These are phyloP conservation scores for Jaltomata sinuosa DNA, from an alignment of 257 asterid species.

Conservation along the genomic window DNA sequence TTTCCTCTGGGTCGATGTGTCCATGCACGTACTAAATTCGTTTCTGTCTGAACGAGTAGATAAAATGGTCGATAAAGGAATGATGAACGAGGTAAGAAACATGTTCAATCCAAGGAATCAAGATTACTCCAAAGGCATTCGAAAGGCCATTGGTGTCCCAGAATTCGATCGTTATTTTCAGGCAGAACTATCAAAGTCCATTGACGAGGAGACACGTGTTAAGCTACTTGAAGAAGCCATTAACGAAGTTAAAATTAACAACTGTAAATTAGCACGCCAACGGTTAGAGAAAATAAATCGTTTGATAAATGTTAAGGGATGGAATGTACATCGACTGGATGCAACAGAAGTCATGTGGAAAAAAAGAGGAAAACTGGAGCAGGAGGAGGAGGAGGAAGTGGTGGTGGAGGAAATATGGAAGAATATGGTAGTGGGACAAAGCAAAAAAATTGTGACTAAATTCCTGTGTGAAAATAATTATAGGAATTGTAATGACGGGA, in stretches of 20 bases:
- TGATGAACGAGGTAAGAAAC: slow-evolving; percentile 1
- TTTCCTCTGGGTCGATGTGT: slow-evolving; percentile 7
- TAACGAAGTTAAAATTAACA: background rate
- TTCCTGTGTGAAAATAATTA: background rate
- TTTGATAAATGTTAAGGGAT: background rate
- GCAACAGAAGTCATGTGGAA: background rate
- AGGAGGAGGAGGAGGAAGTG: background rate
- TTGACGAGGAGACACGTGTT: background rate
- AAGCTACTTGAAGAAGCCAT: background rate
- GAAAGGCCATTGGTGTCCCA: background rate
- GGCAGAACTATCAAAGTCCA: background rate
- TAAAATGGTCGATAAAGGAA: slow-evolving; percentile 7
- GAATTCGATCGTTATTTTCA: slow-evolving; percentile 4
- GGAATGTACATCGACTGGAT: slow-evolving; percentile 13
- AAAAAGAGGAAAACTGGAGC: background rate
- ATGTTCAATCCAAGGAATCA: background rate
- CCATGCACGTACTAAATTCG: background rate
- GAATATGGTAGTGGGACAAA: background rate
- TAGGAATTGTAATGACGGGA: background rate
- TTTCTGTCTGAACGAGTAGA: slow-evolving; percentile 2
- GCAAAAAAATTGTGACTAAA: background rate
- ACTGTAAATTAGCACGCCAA: background rate
- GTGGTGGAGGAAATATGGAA: background rate
- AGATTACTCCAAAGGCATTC: slow-evolving; percentile 5
- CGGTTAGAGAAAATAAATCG: slow-evolving; percentile 6